Base-by-base conservation (phyloP, 306 rosid species). In the Cucurbita pepo region DNA sequence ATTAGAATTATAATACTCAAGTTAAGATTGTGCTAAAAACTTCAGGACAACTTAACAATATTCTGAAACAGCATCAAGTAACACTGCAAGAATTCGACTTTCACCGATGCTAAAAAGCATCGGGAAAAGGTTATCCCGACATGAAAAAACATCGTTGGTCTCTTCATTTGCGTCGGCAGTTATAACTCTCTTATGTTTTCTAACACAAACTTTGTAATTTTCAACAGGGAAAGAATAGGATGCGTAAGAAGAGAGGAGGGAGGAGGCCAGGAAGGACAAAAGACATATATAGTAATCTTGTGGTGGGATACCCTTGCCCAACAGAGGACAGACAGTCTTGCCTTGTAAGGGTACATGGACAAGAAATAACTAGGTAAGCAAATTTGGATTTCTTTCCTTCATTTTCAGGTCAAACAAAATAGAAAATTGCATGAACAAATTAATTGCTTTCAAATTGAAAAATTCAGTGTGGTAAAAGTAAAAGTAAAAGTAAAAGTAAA, bases 251-350 rank as follows among this genome's bases (percentile, higher is more conserved):
- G 15, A 30, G 34, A 51, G 74, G 34, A 43, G 77, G 58, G 65
- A 75, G 43, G 55, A 63, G 54, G 54, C 52, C 36, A 21, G 18
- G 6, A 65, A 65, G 87, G 95, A 87, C 11, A 77, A 81, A 30
- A 34, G 30, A 69, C 59, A 50, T 50, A 69, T 25, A 50, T 69
- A 65, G 57, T 47, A 44, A 69, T 69, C 73, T 69, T 56, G 13
- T 30, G 34, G 57, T 69, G 73, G 22, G 73, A 69, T 69, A 22
- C 44, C 51, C 58, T 36, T 69, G 73, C 73, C 43, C 44, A 48
- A 9, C 58, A 69, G 73, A 69, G 73, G 73, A 69, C 73, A 69
- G 73, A 69, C 73, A 48, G 38, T 69, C 73, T 69, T 69, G 43
- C 50, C 73, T 48, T 69, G 13, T 51, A 34, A 48, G 40, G 15